Base-by-base conservation (phyloP, 768 basidiomycete species). In the Psilocybe sp. region DNA sequence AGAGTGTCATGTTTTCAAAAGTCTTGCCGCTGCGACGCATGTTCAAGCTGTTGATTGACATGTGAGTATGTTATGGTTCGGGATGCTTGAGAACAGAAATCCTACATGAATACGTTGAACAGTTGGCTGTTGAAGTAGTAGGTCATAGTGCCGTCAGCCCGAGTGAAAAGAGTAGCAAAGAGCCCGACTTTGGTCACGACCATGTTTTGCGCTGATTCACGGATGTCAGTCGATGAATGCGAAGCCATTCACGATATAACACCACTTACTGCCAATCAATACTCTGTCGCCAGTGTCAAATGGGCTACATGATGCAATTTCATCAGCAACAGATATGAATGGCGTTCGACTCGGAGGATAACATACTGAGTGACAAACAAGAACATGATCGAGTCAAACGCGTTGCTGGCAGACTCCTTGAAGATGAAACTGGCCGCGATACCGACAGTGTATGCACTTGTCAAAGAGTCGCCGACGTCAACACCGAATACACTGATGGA, bases 241-340 rank as follows among this genome's bases (percentile, higher is more conserved):
- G 44, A n/a, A 15, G 18, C 23, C 2, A 4, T 28, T 5, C 13
- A 20, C 18, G 11, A 13, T 45, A 13, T 14, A 36, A 9, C 8
- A 38, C 13, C 19, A 63, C 75, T 56, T 51, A 80, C 80, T 60
- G 53, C 84, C 85, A 53, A 91, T 82, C 59, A 90, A 84, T 56
- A 83, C 82, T n/a, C 89, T 78, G 67, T 91, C 89, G 10, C 89
- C 89, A 18, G 88, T 88, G 57, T 90, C 88, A 55, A 83, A 90
- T 3, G 87, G 87, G 63, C 86, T 89, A 18, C 23, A 28, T 28
- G 23, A 28, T 28, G 23, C 23, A 56, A 44, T 19, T 48, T 48
- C 40, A 6, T 53, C 15, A 58, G 44, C 13, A n/a, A 46, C 13
- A 23, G 9, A 40, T 12, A 35, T 15, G 38, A n/a, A n/a, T 41